Conservation (phyloP, 345 rosid species). For the Eucalyptus albens region DNA sequence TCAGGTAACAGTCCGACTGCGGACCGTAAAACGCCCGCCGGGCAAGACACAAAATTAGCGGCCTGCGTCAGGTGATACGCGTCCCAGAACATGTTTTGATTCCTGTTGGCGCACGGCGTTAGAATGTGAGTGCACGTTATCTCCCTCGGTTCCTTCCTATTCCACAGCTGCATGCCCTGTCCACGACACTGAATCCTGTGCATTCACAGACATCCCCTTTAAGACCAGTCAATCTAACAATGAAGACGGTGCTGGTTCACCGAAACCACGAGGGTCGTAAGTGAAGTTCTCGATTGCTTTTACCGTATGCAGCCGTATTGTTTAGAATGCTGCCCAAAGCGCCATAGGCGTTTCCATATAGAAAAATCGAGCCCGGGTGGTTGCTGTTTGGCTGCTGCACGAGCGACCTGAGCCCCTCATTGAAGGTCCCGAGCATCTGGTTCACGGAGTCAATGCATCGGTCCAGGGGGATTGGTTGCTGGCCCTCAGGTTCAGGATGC, state of each 20-base stretch:
- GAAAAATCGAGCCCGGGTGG: constrained; percentile 41
- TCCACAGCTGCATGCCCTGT: constrained; percentile 64
- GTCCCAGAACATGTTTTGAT: constrained; percentile 69
- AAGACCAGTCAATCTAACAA: not conserved
- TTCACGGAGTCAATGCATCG: constrained; percentile 59
- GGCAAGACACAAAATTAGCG: constrained; percentile 38
- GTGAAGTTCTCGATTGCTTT: not conserved
- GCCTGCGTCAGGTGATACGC: constrained; percentile 87
- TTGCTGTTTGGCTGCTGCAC: constrained; percentile 45
- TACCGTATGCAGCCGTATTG: constrained; percentile 54
- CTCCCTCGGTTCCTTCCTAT: constrained; percentile 52
- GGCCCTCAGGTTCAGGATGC: constrained; percentile 72
- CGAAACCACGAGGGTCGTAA: not conserved
- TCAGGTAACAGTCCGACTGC: constrained; percentile 42
- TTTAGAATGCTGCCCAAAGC: constrained; percentile 61
- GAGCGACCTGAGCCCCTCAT: constrained; percentile 49
- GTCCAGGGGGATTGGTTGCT: constrained; percentile 14
- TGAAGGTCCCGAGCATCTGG: constrained; percentile 54
- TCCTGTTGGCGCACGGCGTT: constrained; percentile 43
- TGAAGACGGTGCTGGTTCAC: not conserved
- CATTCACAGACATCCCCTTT: not conserved
- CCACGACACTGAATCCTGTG: constrained; percentile 61
- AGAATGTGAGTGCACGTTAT: constrained; percentile 56
- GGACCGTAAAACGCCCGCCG: constrained; percentile 61
- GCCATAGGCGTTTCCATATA: constrained; percentile 44